Conservation (phyloP, 2,329 filamentous ascomycete genomes). For the Ascochyta viciae-villosae region DNA sequence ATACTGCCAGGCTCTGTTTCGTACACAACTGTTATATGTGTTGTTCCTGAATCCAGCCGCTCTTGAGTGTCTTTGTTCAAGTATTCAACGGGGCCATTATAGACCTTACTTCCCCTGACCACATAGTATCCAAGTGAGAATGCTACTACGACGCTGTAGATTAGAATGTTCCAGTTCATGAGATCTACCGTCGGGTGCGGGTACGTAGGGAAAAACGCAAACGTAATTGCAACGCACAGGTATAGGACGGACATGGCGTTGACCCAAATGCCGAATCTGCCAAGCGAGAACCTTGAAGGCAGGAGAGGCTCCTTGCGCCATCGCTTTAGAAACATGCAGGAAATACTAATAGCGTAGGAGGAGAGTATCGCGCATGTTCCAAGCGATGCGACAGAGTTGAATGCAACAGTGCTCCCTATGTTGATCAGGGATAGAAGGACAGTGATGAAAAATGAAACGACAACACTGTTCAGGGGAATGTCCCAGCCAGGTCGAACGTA, state of each 20-base stretch:
- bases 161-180: conserved; percentile 59
- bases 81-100: no score
- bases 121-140: conserved; percentile 53
- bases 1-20: no score
- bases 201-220: conserved; percentile 54
- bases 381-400: conserved; percentile 36
- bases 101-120: no score
- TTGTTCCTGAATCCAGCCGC: no score
- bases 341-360: conserved; percentile 52
- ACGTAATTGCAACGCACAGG: conserved; percentile 50
- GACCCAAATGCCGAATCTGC: conserved; percentile 53
- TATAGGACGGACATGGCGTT: conserved; percentile 53
- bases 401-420: conserved; percentile 52
- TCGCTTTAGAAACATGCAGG: conserved; percentile 56
- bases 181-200: conserved; percentile 37
- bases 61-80: no score
- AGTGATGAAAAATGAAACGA: conserved; percentile 51
- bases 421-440: conserved; percentile 57
- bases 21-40: no score
- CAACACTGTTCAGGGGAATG: conserved; percentile 54
- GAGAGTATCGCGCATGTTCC: conserved; percentile 32
- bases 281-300: conserved; percentile 55
- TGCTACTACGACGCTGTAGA: conserved; percentile 55
- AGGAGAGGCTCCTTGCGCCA: conserved; percentile 52
- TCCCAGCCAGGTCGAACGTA: conserved; percentile 31